Evolutionary conservation across 179 eudicot genomes (phyloP), one percentile per base, ranked within the genome.

Genomic region (Patellifolia procumbens): DNA sequence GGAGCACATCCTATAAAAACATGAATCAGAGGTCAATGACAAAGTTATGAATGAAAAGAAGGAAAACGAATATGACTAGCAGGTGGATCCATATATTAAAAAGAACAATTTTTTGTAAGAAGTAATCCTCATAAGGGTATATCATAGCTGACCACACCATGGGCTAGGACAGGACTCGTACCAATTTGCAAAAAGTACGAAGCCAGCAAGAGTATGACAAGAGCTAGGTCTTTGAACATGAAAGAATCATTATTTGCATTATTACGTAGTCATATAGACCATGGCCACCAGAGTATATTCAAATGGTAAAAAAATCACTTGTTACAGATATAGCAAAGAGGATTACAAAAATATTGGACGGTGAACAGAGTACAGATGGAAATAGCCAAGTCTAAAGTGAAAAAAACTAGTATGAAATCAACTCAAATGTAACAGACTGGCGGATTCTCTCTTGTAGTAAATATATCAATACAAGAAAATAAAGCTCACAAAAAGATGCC

Each of bases 1-100:
- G 88, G 67, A 96, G 89, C 68, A 83, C 75, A 75, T 88, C 96
- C 99, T 96, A 79, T 67, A 70, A 7, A 22, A 42, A 22, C 61
- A 34, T 45, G 9, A 34, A 31, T 45, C 28, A 77, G 42, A 68
- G 58, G 31, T 66, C 10, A 19, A 76, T 60, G 49, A 58, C 11
- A 39, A 53, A 10, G 20, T 13, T 34, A 39, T 66, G 2, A 22
- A 20, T 3, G 16, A 37, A 10, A 31, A 39, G 39, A 34, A 37
- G 51, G 43, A 42, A 24, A n/a, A 66, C 13, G 8, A 13, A 66
- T n/a, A 39, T 37, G 31, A 39, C 55, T 8, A 67, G 55, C 28
- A 39, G n/a, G 32, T 39, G 0, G 13, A 64, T 35, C 28, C 48
- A 35, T 20, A 32, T 2, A 35, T 0, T 19, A 7, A n/a, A 35